Conservation (phyloP, 2,329 filamentous ascomycete species). For the Monilinia polystroma region DNA sequence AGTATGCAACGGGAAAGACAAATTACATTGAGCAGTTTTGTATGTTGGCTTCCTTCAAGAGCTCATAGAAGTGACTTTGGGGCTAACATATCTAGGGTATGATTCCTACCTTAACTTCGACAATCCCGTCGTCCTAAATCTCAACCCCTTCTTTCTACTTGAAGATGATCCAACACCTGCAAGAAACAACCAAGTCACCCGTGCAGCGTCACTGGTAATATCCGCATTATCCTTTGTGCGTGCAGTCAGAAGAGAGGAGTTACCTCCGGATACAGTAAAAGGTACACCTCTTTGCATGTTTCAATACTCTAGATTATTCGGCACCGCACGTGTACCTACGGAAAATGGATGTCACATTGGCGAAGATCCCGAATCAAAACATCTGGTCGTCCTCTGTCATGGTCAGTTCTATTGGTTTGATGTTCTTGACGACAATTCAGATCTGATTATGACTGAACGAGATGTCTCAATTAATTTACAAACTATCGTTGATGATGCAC, state of each 20-base stretch:
- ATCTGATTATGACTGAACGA: slow-evolving; percentile 95
- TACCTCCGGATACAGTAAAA: slow-evolving; percentile 82
- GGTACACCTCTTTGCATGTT: slow-evolving; percentile 94
- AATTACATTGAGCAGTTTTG: slow-evolving; percentile 99
- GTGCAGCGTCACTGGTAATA: slow-evolving; percentile 86
- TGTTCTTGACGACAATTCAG: slow-evolving; percentile 88
- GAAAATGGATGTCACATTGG: slow-evolving; percentile 94
- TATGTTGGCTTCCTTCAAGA: slow-evolving; percentile 49
- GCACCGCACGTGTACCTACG: slow-evolving; percentile 90
- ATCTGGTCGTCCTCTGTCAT: slow-evolving; percentile 88
- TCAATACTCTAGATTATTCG: slow-evolving; percentile 93
- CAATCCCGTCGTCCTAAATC: slow-evolving; percentile 93
- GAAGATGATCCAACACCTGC: slow-evolving; percentile 97
- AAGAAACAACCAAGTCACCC: slow-evolving; percentile 92
- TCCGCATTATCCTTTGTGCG: slow-evolving; percentile 91
- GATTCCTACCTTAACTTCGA: slow-evolving; percentile 98
- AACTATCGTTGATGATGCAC: slow-evolving; percentile 87
- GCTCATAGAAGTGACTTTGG: slow-evolving; percentile 6
- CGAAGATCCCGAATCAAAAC: slow-evolving; percentile 89
- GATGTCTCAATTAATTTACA: slow-evolving; percentile 89
- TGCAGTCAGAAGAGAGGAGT: slow-evolving; percentile 87
- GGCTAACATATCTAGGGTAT: slow-evolving; percentile 66
- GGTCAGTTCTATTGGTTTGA: slow-evolving; percentile 99
- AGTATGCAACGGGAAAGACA: slow-evolving; percentile 84
- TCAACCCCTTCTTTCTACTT: slow-evolving; percentile 96